These are phyloP conservation scores for Porcisia hertigi DNA, from an alignment of 208 protist genomes.

Conservation along the genomic window DNA sequence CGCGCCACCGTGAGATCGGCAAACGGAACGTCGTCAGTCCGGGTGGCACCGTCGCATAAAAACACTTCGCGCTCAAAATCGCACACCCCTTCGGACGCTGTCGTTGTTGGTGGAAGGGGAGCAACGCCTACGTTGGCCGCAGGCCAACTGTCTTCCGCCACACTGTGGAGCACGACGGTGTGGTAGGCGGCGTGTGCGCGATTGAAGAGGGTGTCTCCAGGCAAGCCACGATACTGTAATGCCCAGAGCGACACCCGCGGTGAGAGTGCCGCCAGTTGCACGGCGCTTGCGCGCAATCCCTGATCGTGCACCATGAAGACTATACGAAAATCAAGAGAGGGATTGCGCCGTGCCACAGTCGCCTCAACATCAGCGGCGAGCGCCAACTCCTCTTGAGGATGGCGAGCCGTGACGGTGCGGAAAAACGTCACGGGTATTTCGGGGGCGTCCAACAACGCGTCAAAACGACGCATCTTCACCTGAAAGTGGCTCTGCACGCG, in stretches of 20 bases:
- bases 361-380: slow-evolving; percentile 37
- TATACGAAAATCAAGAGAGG: slow-evolving; percentile 48
- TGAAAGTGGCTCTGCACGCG: slow-evolving; percentile 53
- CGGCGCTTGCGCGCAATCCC: slow-evolving; percentile 38
- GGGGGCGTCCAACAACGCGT: slow-evolving; percentile 40
- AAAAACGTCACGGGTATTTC: slow-evolving; percentile 62
- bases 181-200: slow-evolving; percentile 44
- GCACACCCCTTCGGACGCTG: slow-evolving; percentile 19
- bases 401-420: slow-evolving; percentile 63
- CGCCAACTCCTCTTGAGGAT: slow-evolving; percentile 58
- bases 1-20: slow-evolving; percentile 34
- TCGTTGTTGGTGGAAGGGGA: neutral
- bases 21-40: slow-evolving; percentile 25
- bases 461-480: slow-evolving; percentile 56
- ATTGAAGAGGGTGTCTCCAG: slow-evolving; percentile 55
- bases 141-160: slow-evolving; percentile 53
- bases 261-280: slow-evolving; percentile 56
- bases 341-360: slow-evolving; percentile 47
- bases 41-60: slow-evolving; percentile 2
- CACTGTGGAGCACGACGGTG: slow-evolving; percentile 46
- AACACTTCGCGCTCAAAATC: slow-evolving; percentile 31
- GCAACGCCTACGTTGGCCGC: slow-evolving; percentile 10
- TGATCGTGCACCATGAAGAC: slow-evolving; percentile 77
- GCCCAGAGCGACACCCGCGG: slow-evolving; percentile 53
- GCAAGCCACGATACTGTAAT: slow-evolving; percentile 44